Evolutionary conservation across 208 protist species (phyloP).

Genomic region (Crithidia mellificae): DNA sequence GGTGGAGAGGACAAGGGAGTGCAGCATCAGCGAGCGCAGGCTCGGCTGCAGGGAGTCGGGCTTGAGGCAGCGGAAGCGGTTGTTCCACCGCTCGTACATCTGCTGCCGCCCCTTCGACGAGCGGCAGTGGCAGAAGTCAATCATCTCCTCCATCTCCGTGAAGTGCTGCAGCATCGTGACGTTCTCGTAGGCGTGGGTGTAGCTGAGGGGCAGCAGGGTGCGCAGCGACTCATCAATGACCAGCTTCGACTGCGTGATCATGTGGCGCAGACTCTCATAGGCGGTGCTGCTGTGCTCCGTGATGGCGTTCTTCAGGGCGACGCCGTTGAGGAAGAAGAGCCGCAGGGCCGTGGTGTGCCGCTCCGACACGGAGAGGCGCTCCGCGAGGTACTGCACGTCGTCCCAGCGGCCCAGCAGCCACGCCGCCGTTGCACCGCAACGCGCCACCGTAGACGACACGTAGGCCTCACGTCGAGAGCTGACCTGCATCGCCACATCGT

Average conservation of each 20-base stretch:
- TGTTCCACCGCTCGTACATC: conserved; percentile 77
- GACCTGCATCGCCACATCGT: conserved; percentile 58
- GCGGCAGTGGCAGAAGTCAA: conserved; percentile 78
- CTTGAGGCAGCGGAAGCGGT: conserved; percentile 84
- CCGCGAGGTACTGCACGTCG: conserved; percentile 71
- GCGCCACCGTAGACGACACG: conserved; percentile 66
- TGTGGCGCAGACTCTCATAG: conserved; percentile 49
- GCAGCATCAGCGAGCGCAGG: conserved; percentile 95
- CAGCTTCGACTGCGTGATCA: conserved; percentile 70
- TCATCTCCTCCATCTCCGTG: conserved; percentile 98
- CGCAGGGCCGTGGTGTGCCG: conserved; percentile 60
- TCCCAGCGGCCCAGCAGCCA: conserved; percentile 87
- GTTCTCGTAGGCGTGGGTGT: conserved; percentile 94
- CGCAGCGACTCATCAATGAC: conserved; percentile 84
- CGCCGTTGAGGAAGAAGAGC: conserved; percentile 81
- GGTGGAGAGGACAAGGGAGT: conserved; percentile 93
- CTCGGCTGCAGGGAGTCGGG: conserved; percentile 92
- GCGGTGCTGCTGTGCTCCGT: conserved; percentile 29
- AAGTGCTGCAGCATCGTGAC: conserved; percentile 98
- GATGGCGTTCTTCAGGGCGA: conserved; percentile 51
- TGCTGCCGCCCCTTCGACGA: conserved; percentile 61
- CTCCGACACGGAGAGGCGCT: conserved; percentile 71
- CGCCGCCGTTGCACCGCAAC: conserved; percentile 80
- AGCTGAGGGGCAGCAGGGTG: conserved; percentile 87
- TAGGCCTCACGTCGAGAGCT: conserved; percentile 30